A percentile compares a stretch with the other conserved stretches of the same genome.
These are phyloP conservation scores for Asclepias syriaca DNA, from an alignment of 257 asterid genomes.

Conservation along the genomic window DNA sequence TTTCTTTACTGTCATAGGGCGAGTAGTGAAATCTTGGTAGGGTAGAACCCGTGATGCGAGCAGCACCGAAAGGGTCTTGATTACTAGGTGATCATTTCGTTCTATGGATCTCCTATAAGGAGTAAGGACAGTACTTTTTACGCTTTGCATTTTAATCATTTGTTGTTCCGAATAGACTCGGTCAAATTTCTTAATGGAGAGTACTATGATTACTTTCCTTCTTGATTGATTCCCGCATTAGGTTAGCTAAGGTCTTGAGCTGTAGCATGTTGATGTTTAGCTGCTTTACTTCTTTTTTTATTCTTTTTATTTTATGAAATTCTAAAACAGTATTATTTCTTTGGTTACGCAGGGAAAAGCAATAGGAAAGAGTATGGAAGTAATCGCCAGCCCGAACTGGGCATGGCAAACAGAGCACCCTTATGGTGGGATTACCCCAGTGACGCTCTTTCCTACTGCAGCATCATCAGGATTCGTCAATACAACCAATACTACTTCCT, in stretches of 20 bases:
- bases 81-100: neutral
- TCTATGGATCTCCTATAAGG: neutral
- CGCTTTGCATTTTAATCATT: neutral
- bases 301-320: neutral
- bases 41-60: neutral
- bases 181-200: neutral
- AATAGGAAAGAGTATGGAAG: slow-evolving; percentile 49
- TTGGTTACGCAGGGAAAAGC: slow-evolving; percentile 55
- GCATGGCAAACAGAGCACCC: slow-evolving; percentile 28
- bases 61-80: neutral
- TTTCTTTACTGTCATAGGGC: neutral
- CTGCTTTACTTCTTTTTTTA: neutral
- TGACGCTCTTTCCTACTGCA: slow-evolving; percentile 69
- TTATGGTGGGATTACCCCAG: slow-evolving; percentile 32
- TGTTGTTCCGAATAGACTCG: neutral
- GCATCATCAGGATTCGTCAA: slow-evolving; percentile 99
- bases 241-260: neutral
- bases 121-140: neutral
- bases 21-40: neutral
- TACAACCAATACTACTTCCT: slow-evolving; percentile 34
- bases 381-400: slow-evolving; percentile 43
- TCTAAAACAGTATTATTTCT: neutral
- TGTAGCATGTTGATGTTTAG: neutral
- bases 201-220: neutral
- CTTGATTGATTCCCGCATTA: neutral